These are phyloP conservation scores for Hymenoscyphus repandus DNA, from an alignment of 2,329 filamentous ascomycete genomes.

Conservation along the genomic window DNA sequence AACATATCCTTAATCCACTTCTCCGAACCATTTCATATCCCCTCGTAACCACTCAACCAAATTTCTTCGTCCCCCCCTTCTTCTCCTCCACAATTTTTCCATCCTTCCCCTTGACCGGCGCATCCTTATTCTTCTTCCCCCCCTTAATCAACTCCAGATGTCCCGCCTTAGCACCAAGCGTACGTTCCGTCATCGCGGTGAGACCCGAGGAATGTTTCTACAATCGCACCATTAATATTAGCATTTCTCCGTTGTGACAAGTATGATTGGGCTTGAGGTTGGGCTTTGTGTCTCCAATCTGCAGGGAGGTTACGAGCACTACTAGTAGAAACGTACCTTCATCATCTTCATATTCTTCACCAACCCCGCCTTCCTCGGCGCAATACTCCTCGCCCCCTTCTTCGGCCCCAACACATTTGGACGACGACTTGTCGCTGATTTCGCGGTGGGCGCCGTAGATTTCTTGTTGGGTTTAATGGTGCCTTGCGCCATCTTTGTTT, in stretches of 20 bases:
- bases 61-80: slow-evolving; percentile 32
- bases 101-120: slow-evolving; percentile 28
- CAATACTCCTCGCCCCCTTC: slow-evolving; percentile 56
- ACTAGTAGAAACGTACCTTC: slow-evolving; percentile 52
- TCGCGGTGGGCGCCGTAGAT: slow-evolving; percentile 24
- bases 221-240: not conserved
- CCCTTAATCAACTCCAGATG: slow-evolving; percentile 64
- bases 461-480: slow-evolving; percentile 27
- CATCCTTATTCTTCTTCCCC: slow-evolving; percentile 55
- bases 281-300: too few relatives aligned
- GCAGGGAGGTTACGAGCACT: too few relatives aligned
- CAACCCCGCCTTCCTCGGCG: slow-evolving; percentile 58
- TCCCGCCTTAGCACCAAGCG: slow-evolving; percentile 60
- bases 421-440: slow-evolving; percentile 23
- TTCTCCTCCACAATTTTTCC: slow-evolving; percentile 25
- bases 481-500: slow-evolving; percentile 30
- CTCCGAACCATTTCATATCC: not conserved
- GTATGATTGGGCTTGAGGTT: too few relatives aligned
- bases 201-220: slow-evolving; percentile 59
- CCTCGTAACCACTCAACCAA: slow-evolving; percentile 26
- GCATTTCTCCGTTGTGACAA: slow-evolving; percentile 3
- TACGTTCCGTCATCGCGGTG: slow-evolving; percentile 60
- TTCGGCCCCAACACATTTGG: slow-evolving; percentile 42
- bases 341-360: slow-evolving; percentile 57
- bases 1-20: not conserved